Base-by-base conservation (phyloP, 2,329 filamentous ascomycete genomes). In the Talaromyces rugulosus region DNA sequence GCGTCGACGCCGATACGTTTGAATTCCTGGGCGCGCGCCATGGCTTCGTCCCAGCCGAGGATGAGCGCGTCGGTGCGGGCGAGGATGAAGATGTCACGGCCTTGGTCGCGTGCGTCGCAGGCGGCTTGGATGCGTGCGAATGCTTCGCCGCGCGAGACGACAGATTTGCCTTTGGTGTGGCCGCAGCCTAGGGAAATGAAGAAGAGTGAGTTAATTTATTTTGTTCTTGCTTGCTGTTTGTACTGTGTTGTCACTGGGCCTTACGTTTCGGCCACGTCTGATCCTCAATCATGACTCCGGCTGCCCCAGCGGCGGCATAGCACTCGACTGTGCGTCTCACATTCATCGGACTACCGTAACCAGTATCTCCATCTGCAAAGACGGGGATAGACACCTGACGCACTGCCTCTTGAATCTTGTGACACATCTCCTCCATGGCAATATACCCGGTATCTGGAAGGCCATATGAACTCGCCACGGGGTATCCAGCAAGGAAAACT, bases 281-380 rank as follows among this genome's bases (percentile, higher is more conserved):
- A 69, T 83, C 82, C 69, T 84, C 82, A 61, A 83, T 75, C 65
- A 83, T 81, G 12, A 83, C 69, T 1, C 77, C 81, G 1, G 82
- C 81, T 18, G 83, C 77, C 30, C 81, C 81, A 1, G 79, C 73
- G 47, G 77, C 74, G 34, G 77, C 76, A 69, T 82, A 82, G 30
- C 74, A 71, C 27, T 56, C 54, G 11, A 42, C 34, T 6, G 54
- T 56, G 8, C 54, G 54, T 31, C 16, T 42, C 34, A 56, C 54
- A 34, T 36, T 56, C 31, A 56, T 56, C 12, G 54, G 54, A 28
- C 54, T 42, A 12, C 82, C 81, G 63, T 83, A 83, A 2, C 82
- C 82, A 1, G 80, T 83, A 65, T 84, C 82, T 70, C 81, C 81
- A 58, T 84, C 82, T 12, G 81, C 86, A 65, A 88, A 87, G 18